A percentile compares a stretch with the other conserved stretches of the same genome.
Conservation (phyloP, 2,329 filamentous ascomycete species). For the Immersiporthe knoxdaviesiana region DNA sequence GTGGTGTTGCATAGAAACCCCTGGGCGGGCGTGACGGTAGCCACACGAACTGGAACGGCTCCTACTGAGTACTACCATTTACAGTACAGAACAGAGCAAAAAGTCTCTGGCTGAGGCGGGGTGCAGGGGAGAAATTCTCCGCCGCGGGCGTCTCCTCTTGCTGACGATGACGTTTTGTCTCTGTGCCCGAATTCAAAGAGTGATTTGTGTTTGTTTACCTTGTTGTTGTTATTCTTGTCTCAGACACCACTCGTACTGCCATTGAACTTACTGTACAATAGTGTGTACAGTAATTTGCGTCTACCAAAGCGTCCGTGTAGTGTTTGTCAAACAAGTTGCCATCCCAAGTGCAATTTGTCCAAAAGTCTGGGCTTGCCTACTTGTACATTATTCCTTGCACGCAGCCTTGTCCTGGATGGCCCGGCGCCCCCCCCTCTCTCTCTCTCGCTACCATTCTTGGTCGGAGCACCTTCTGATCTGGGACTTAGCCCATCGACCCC, state of each 20-base stretch:
- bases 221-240: background rate
- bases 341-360: background rate
- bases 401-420: background rate
- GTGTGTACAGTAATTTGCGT: background rate
- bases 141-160: background rate
- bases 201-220: background rate
- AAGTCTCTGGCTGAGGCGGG: background rate
- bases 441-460: background rate
- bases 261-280: background rate
- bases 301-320: background rate
- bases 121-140: background rate
- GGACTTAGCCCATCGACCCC: background rate
- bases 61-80: too few species aligned
- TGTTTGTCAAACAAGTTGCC: background rate
- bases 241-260: background rate
- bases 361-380: background rate
- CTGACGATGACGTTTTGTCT: slow-evolving; percentile 3
- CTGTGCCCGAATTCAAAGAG: background rate
- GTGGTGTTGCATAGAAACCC: background rate
- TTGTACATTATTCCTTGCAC: too few species aligned
- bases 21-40: background rate
- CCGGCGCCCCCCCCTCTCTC: background rate
- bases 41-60: background rate
- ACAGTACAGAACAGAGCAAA: background rate
- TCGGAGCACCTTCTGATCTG: background rate